Evolutionary conservation across 164 flowering plant genomes (phyloP).

Genomic region (Brasenia schreberi): DNA sequence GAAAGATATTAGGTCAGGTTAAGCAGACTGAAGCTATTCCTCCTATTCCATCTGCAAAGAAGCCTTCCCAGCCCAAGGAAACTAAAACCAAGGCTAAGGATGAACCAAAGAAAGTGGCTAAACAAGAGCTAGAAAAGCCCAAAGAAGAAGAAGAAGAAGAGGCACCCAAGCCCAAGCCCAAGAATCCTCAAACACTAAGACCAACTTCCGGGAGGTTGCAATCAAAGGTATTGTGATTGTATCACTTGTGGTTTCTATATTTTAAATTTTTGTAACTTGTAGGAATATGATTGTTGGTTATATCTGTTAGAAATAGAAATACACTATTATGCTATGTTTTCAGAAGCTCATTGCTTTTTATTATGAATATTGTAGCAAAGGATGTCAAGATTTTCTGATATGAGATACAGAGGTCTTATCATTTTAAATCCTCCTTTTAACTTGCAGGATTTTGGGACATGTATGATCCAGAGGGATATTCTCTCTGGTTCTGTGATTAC

Average conservation of each 20-base stretch:
- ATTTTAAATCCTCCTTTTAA: not conserved
- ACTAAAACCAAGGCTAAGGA: conserved; percentile 30
- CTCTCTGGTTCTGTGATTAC: conserved; percentile 60
- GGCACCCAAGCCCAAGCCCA: conserved; percentile 91
- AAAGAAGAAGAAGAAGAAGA: conserved; percentile 52
- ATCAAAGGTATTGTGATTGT: conserved; percentile 50
- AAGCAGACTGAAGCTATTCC: conserved; percentile 65
- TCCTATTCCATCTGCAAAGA: conserved; percentile 40
- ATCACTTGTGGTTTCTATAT: not conserved
- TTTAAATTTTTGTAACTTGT: too few species aligned
- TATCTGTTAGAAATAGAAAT: too few species aligned
- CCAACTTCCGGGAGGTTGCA: conserved; percentile 93
- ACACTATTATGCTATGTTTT: too few species aligned
- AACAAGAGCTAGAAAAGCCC: conserved; percentile 26
- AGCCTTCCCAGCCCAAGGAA: conserved; percentile 44
- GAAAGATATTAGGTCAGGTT: conserved; percentile 61
- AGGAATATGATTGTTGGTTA: too few species aligned
- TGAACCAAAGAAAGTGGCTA: conserved; percentile 29
- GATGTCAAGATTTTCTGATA: too few species aligned
- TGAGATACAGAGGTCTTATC: not conserved
- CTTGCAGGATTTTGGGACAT: conserved; percentile 97
- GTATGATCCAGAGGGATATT: conserved; percentile 93
- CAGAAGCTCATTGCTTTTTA: too few species aligned
- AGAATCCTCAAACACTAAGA: conserved; percentile 77
- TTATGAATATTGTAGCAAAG: too few species aligned